These are phyloP conservation scores for Colletotrichum sp. DNA, from an alignment of 2,329 filamentous ascomycete genomes.

Conservation along the genomic window DNA sequence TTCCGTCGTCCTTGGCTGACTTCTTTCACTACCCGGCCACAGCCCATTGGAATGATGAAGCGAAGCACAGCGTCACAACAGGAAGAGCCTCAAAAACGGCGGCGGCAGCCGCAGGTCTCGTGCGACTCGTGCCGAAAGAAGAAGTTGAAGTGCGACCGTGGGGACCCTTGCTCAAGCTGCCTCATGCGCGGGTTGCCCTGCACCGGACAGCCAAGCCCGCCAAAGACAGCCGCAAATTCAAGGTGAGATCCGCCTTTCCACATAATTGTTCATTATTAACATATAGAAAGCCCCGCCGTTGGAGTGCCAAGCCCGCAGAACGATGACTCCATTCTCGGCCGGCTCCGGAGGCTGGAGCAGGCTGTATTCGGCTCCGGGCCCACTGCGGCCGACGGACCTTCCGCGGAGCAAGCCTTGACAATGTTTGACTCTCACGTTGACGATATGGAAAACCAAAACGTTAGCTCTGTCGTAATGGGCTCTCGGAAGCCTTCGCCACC, in stretches of 20 bases:
- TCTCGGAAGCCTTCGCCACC: not conserved
- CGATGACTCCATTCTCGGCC: conserved; percentile 23
- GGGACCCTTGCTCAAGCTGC: conserved; percentile 32
- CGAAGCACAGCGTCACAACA: not conserved
- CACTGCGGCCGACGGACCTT: not conserved
- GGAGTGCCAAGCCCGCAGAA: not conserved
- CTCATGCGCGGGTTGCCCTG: conserved; percentile 28
- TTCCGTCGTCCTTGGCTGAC: not conserved
- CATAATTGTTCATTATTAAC: not conserved
- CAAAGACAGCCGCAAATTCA: not conserved
- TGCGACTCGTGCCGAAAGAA: conserved; percentile 35
- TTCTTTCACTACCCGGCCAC: not conserved
- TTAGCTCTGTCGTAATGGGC: not conserved
- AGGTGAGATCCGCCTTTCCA: not conserved
- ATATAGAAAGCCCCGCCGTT: not conserved
- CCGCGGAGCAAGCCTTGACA: not conserved
- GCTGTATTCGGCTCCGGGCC: conserved; percentile 26
- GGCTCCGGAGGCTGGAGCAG: conserved; percentile 30
- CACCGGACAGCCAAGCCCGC: conserved; percentile 14
- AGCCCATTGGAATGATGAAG: not conserved
- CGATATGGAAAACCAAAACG: not conserved
- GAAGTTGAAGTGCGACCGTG: conserved; percentile 37
- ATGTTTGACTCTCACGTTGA: not conserved
- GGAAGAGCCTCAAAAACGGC: not conserved
- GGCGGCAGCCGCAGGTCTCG: conserved; percentile 33